Evolutionary conservation across 768 basidiomycete species (phyloP).

Genomic region (Tulasnella sp.): DNA sequence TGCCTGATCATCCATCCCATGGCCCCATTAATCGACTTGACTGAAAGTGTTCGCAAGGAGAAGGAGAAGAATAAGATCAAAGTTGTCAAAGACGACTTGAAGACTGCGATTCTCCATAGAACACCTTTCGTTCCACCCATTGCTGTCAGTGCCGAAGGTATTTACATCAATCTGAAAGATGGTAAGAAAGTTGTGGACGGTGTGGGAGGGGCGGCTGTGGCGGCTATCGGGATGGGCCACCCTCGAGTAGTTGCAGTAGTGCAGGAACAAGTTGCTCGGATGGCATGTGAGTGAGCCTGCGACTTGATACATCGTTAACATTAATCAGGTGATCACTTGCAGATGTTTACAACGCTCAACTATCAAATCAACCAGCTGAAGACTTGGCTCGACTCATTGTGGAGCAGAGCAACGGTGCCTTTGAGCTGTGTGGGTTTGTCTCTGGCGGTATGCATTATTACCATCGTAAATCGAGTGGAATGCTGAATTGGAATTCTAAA

Average conservation of each 20-base stretch:
- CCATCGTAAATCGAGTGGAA: neutral
- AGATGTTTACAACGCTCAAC: conserved; percentile 84
- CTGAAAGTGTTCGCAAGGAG: too few relatives aligned
- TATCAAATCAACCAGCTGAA: conserved; percentile 71
- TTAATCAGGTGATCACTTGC: neutral
- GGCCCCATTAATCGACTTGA: too few relatives aligned
- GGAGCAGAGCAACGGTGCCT: conserved; percentile 56
- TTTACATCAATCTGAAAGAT: conserved; percentile 58
- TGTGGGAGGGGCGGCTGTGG: conserved; percentile 75
- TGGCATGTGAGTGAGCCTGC: conserved; percentile 45
- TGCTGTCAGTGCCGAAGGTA: conserved; percentile 37
- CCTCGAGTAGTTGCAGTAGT: conserved; percentile 36
- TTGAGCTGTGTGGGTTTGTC: conserved; percentile 55
- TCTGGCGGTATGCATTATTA: conserved; percentile 46
- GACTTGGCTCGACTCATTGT: conserved; percentile 56
- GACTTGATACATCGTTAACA: neutral
- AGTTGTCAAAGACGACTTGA: too few relatives aligned
- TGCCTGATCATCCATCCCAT: too few relatives aligned
- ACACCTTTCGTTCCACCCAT: conserved; percentile 65
- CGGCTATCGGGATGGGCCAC: conserved; percentile 40
- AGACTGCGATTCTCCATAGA: conserved; percentile 43
- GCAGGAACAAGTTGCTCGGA: conserved; percentile 65
- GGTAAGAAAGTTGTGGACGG: conserved; percentile 62
- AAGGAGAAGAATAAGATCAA: too few relatives aligned
- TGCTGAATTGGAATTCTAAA: neutral